A percentile compares a stretch with the other conserved stretches of the same genome.
These are phyloP conservation scores for Aphanomyces astaci DNA, from an alignment of 352 stramenopile species.

Conservation along the genomic window DNA sequence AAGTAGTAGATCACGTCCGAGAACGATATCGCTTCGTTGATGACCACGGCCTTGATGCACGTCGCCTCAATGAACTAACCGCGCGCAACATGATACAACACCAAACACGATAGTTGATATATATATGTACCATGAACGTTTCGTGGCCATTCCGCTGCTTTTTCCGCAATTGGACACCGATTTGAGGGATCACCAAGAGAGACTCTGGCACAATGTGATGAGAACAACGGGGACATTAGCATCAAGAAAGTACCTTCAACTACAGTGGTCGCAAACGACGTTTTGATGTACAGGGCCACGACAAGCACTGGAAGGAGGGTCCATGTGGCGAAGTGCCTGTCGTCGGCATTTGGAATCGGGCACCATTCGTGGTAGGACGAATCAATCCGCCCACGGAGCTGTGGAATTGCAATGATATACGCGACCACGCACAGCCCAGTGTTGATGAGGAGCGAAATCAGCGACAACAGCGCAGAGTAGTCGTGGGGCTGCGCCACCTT, in stretches of 20 bases:
- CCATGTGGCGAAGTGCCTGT: not conserved
- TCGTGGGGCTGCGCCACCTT: not conserved
- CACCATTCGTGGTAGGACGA: not conserved
- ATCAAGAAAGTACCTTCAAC: conserved; percentile 5
- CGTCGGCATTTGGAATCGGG: not conserved
- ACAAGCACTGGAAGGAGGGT: not conserved
- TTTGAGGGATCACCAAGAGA: conserved; percentile 58
- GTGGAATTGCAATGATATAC: conserved; percentile 1
- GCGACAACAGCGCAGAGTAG: not conserved
- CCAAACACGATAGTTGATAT: not conserved
- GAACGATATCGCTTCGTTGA: conserved; percentile 80
- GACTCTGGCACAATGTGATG: conserved; percentile 36
- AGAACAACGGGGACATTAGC: not conserved
- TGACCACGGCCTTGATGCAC: conserved; percentile 52
- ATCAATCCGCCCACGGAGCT: not conserved
- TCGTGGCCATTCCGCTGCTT: conserved; percentile 42
- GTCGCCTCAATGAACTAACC: conserved; percentile 38
- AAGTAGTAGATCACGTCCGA: conserved; percentile 73
- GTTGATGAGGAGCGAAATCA: not conserved
- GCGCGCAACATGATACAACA: no score
- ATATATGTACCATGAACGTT: conserved; percentile 23
- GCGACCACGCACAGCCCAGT: not conserved
- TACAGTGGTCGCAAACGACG: conserved; percentile 8
- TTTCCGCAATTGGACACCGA: conserved; percentile 66
- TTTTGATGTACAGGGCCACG: not conserved